Base-by-base conservation (phyloP, 768 basidiomycete species). In the Lentinula guzmanii region DNA sequence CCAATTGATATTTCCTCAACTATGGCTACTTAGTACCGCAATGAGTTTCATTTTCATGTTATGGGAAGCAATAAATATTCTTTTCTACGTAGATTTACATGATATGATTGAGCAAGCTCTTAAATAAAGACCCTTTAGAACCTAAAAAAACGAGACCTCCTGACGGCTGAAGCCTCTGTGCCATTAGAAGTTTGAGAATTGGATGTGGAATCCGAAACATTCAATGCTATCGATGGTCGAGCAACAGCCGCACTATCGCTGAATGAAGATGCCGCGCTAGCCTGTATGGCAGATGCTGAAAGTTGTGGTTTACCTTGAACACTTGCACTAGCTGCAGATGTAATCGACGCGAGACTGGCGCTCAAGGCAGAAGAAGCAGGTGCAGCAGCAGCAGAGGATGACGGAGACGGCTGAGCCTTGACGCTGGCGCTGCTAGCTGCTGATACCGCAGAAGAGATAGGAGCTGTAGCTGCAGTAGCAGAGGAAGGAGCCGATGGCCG, bases 71-170 rank as follows among this genome's bases (percentile, higher is more conserved):
- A 39, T 39, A 39, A 39, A 39, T 39, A 39, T 13, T 39, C 37
- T 8, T 39, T 39, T 13, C 9, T 39, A 13, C 9, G n/a, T 18
- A 42, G 37, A 39, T 13, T 15, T 43, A 43, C 13, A 43, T 43
- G 50, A 8, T 8, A 51, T 52, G 31, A 10, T 16, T n/a, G 16
- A 13, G 34, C 10, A 16, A 52, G 10, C 7, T 6, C 35, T 37
- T 16, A 8, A 42, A 42, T 16, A 8, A 42, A 42, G 18, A 13
- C 42, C 57, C 42, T 59, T 59, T 33, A 59, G 42, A 59, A 50
- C 31, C 24, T 59, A 21, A 60, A 60, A 50, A 60, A 52, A 37
- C 59, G 59, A 3, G 59, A 59, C 31, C 33, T 48, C 16, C 8
- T 31, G 10, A 16, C 21, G 31, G 24, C n/a, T 45, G 57, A 58